A percentile compares a stretch with the other conserved stretches of the same genome.
Conservation (phyloP, 306 rosid genomes). For the Vachellia pachyceras region DNA sequence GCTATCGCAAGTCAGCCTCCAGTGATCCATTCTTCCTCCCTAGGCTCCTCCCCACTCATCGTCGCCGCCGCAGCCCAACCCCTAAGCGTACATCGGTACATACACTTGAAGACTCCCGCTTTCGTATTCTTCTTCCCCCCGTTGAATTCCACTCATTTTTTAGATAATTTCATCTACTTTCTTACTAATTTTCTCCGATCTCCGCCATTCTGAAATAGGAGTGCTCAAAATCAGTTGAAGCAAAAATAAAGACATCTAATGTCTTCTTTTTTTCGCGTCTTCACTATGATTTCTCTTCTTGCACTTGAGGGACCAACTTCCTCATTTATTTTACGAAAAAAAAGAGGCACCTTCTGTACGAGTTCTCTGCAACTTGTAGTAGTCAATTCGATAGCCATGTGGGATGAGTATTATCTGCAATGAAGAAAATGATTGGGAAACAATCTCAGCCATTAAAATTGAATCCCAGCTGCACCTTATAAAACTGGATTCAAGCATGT, state of each 20-base stretch:
- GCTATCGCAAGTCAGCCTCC: too few relatives aligned
- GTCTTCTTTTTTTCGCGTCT: too few relatives aligned
- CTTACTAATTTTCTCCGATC: neutral
- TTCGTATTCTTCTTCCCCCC: neutral
- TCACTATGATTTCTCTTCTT: too few relatives aligned
- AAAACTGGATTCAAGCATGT: neutral
- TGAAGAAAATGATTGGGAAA: neutral
- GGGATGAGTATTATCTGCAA: neutral
- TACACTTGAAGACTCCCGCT: too few relatives aligned
- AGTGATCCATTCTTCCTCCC: too few relatives aligned
- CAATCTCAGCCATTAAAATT: neutral
- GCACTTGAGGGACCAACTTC: too few relatives aligned
- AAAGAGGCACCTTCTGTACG: too few relatives aligned
- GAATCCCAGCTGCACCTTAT: neutral
- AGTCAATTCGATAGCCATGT: neutral
- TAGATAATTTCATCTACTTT: conserved; percentile 31
- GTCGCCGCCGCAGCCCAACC: too few relatives aligned
- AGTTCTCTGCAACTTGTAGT: too few relatives aligned
- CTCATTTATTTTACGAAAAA: too few relatives aligned
- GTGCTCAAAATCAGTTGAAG: neutral
- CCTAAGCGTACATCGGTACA: too few relatives aligned
- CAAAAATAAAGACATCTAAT: neutral
- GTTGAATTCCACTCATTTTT: neutral
- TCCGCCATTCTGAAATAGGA: neutral
- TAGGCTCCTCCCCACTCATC: too few relatives aligned